Percentiles rank a stretch among this genome's conserved stretches.
phyloP scores from a whole-genome alignment of 352 stramenopile genomes.

The Pythium guiyangense region DNA sequence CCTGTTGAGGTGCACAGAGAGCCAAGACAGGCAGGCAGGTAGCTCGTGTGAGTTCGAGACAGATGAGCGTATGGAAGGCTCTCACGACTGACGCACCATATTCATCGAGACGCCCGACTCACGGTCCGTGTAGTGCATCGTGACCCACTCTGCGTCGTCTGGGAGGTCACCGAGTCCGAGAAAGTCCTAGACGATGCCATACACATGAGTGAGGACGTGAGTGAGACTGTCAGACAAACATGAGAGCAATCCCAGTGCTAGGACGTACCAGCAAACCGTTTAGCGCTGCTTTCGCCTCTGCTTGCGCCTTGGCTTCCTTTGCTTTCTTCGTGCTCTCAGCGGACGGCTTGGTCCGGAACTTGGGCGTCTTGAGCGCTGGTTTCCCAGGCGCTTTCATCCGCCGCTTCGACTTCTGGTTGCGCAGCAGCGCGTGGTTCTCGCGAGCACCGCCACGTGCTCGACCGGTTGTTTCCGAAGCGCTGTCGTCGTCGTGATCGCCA shows the following conservation, averaged over 20 bases:
- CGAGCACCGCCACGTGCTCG: neutral
- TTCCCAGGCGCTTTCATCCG: conserved; percentile 13
- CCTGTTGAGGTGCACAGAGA: conserved; percentile 14
- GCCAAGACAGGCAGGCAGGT: no score
- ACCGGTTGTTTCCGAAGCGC: conserved; percentile 16
- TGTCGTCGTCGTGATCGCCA: neutral
- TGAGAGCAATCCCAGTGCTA: neutral
- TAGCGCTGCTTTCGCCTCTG: conserved; percentile 49
- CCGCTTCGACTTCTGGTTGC: conserved; percentile 15
- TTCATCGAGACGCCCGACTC: conserved; percentile 56
- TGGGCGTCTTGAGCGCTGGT: conserved; percentile 14
- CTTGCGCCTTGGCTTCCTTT: conserved; percentile 43
- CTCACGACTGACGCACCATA: conserved; percentile 29
- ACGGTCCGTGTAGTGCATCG: conserved; percentile 72
- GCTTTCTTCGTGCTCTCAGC: conserved; percentile 16
- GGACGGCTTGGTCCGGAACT: conserved; percentile 23
- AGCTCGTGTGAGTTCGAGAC: no score
- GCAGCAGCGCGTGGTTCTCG: conserved; percentile 34
- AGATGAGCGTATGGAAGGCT: no score
- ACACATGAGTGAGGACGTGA: neutral
- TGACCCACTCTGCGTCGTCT: conserved; percentile 72
- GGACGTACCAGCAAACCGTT: conserved; percentile 44
- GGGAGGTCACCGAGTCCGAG: conserved; percentile 67
- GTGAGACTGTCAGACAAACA: neutral
- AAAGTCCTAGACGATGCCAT: conserved; percentile 36